Base-by-base conservation (phyloP, 371 early-diverging fungal genomes). In the Parasitella parasitica region DNA sequence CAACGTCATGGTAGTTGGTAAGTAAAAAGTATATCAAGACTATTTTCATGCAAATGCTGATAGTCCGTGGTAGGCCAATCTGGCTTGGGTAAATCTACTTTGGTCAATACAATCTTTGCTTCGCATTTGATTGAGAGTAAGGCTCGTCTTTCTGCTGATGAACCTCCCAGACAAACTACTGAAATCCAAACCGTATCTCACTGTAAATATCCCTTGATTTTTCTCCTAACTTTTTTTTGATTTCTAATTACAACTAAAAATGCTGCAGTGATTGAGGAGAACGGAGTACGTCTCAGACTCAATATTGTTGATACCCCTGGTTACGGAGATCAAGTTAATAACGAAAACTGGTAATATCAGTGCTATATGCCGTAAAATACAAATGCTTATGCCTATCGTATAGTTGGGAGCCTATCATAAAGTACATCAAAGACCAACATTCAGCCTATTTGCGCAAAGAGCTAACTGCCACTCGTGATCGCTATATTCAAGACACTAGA, bases 61-160 rank as follows among this genome's bases (percentile, higher is more conserved):
- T 11, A 32, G 11, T 32, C 11, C 2, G 3, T n/a, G 11, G 6
- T 16, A 89, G 95, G 98, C 59, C 96, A 97, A 88, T 91, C 95
- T 58, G 99, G 99, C 22, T 84, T 99, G 61, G 99, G 99, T 63
- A 97, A 99, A 80, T 95, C 98, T 11, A 99, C 99, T 30, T 85
- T 99, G 58, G 89, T 99, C 71, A 98, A 98, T 86, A 97, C 99
- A 62, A 84, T 92, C 61, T 93, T 93, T 76, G 87, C 93, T 38
- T 85, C 90, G 26, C 94, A 94, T 59, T 81, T 94, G 65, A 87
- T 93, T 64, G 92, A 94, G 71, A 87, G 86, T 67, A 91, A 93
- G 80, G 93, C 89, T 43, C 89, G 92, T 63, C 81, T 83, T 54
- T 78, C 76, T 57, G 85, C 89, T 57, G 85, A 86, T 69, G 92